Evolutionary conservation across 306 rosid species (phyloP).

Genomic region (Cyclanthera cordifolia): DNA sequence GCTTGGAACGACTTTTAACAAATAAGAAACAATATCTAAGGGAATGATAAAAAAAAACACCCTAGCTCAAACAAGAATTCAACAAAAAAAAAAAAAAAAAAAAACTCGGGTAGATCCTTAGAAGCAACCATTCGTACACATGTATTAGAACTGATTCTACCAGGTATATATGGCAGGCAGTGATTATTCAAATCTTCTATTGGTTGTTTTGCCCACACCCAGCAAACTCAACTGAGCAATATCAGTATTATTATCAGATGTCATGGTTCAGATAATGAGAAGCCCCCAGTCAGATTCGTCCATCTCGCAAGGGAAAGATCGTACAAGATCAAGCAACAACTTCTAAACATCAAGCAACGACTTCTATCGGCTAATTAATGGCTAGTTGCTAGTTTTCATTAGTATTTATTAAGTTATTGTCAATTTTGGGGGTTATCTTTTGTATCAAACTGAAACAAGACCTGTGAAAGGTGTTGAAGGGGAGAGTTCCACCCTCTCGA

Average conservation of each 20-base stretch:
- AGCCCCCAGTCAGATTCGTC: too few species aligned
- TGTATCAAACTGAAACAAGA: too few species aligned
- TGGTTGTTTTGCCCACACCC: neutral
- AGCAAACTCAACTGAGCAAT: neutral
- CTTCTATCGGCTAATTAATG: too few species aligned
- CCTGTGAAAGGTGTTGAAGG: too few species aligned
- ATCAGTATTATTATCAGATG: neutral
- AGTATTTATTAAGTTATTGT: too few species aligned
- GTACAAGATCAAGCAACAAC: too few species aligned
- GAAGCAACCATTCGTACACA: neutral
- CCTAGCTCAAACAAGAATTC: neutral
- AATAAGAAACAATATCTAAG: neutral
- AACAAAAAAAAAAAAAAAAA: neutral
- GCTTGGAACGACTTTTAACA: neutral
- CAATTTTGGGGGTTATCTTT: too few species aligned
- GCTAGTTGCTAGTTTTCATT: too few species aligned
- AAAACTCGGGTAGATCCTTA: neutral
- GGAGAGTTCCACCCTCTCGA: too few species aligned
- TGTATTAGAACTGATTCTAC: neutral
- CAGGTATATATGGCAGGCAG: neutral
- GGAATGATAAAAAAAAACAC: neutral
- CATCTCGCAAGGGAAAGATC: too few species aligned
- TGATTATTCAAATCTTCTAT: neutral
- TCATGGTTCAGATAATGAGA: neutral
- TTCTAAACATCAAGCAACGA: too few species aligned